Base-by-base conservation (phyloP, 2,329 filamentous ascomycete genomes). In the Aspergillus fijiensis region DNA sequence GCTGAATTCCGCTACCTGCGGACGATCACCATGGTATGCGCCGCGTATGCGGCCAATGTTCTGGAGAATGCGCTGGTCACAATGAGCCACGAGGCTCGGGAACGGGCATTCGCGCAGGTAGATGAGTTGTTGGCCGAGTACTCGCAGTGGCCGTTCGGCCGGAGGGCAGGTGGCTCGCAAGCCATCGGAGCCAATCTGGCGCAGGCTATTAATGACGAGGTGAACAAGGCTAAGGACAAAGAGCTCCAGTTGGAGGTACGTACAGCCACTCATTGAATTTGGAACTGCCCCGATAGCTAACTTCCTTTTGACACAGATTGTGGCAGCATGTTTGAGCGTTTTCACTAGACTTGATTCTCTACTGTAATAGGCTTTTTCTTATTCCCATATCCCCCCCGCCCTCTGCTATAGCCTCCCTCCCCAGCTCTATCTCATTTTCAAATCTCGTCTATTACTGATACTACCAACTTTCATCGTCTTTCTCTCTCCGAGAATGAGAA, bases 261-360 rank as follows among this genome's bases (percentile, higher is more conserved):
- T 75, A 62, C 49, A 29, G 39, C 25, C n/a, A 25, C 55, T 14
- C 42, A 12, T 14, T 1, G 23, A 23, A 55, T 48, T 16, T 14
- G 21, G 6, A 57, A 42, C 54, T 12, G 35, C 19, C 42, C 58
- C 25, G 51, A 58, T 57, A 57, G 39, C 39, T 45, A n/a, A 45
- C n/a, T 45, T 64, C 53, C 42, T 21, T 39, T 60, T 21, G 49
- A 60, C 61, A 60, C 61, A 88, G 85, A 87, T 91, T 72, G 92
- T 99, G 57, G 93, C 95, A 55, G 95, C 95, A 68, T 98, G 95
- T 78, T 81, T 99, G 77, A 96, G 90, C 80, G 95, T 99, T 72
- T 99, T 99, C 77, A 99, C 95, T 65, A 87, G 94, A 74, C 89
- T 99, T 71, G 95, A 99, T 81, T 98, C 95, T 55, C 84, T 99